Base-by-base conservation (phyloP, 2,329 filamentous ascomycete genomes). In the Aspergillus tamarii region DNA sequence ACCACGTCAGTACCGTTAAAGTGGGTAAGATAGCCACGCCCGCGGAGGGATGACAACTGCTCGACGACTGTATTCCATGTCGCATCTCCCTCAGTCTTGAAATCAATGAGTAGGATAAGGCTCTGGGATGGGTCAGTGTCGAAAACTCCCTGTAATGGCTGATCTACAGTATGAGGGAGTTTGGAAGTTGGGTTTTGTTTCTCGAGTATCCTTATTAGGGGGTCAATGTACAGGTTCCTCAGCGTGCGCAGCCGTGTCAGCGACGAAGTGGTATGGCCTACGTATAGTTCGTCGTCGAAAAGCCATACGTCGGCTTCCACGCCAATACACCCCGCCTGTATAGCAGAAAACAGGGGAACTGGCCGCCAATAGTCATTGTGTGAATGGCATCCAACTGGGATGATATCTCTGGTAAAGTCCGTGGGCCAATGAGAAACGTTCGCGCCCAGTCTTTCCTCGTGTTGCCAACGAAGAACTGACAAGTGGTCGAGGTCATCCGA, bases 301-400 rank as follows among this genome's bases (percentile, higher is more conserved):
- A 84, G 78, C 84, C 85, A 87, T 36, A 87, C 82, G 64, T 87
- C 85, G 3, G 85, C 85, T 76, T 87, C 85, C 21, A 87, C 83
- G 36, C 85, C 79, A 14, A 82, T 81, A 70, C 85, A 87, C 50
- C 85, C 85, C 28, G 80, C 84, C 62, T 81, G 76, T 0, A 87
- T 76, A 12, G 85, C 85, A n/a, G 84, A 84, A 69, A 81, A 86
- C 0, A 87, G 77, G 0, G 85, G 85, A 0, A 85, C 78, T 2
- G 76, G 77, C 10, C 84, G 83, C 84, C 84, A 87, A 72, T 87
- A 87, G 71, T 87, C 85, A 68, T 87, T 87, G 69, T 87, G 85
- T 3, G 84, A 86, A 67, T 87, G 85, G 64, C 84, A 86, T 36
- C 76, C 78, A 14, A 84, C 80, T 0, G 85, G 84, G 1, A 75